Percentiles rank a stretch among this genome's conserved stretches.
phyloP scores from a whole-genome alignment of 805 yeast species.

The Barnettozyma botsteinii region DNA sequence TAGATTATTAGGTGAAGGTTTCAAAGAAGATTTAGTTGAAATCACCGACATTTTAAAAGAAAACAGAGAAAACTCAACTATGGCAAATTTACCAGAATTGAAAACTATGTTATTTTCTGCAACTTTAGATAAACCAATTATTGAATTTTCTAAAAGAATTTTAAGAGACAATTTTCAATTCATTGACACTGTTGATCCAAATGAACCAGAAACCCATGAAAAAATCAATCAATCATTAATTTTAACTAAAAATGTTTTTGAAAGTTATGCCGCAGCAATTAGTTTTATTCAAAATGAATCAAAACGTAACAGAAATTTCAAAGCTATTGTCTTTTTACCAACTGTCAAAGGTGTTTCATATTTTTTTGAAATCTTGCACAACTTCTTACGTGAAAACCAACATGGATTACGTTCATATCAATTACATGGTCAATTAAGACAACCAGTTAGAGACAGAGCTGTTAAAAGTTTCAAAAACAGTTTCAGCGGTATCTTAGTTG shows the following conservation, averaged over 20 bases:
- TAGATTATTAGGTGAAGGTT: conserved; percentile 75
- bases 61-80: conserved; percentile 26
- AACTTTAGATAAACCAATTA: conserved; percentile 68
- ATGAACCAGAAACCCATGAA: conserved; percentile 75
- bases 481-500: conserved; percentile 55
- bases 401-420: conserved; percentile 29
- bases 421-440: conserved; percentile 74
- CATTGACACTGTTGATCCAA: conserved; percentile 68
- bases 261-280: conserved; percentile 54
- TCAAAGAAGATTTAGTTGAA: conserved; percentile 55
- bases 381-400: conserved; percentile 19
- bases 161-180: conserved; percentile 52
- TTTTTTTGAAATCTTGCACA: conserved; percentile 29
- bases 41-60: conserved; percentile 47
- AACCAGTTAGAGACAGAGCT: conserved; percentile 56
- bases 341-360: conserved; percentile 61
- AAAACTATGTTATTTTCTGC: conserved; percentile 84
- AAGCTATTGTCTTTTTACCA: conserved; percentile 79
- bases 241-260: conserved; percentile 46
- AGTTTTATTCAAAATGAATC: conserved; percentile 40
- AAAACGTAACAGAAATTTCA: conserved; percentile 42
- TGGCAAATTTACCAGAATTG: conserved; percentile 32
- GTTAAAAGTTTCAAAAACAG: conserved; percentile 48
- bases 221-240: conserved; percentile 65
- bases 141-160: conserved; percentile 53